Conservation (phyloP, 805 yeast species). For the Cyberlindnera samutprakarnensis region DNA sequence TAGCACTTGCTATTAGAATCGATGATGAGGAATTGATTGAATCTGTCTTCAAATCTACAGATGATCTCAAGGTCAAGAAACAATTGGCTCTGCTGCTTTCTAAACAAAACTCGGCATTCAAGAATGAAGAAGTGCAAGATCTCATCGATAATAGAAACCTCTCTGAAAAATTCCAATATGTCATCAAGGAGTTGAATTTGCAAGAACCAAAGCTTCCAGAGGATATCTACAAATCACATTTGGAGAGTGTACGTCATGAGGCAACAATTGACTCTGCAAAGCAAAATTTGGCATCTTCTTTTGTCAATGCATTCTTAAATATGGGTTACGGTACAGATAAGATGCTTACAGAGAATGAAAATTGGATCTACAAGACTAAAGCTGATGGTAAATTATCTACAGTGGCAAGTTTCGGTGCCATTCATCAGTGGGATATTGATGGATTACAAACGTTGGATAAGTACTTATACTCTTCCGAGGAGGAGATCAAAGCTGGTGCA, state of each 20-base stretch:
- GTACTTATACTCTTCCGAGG: constrained; percentile 77
- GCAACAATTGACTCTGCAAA: constrained; percentile 77
- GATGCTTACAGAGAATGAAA: constrained; percentile 66
- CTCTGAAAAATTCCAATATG: constrained; percentile 70
- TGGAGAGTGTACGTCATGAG: constrained; percentile 63
- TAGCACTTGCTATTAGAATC: constrained; percentile 80
- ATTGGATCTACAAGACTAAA: constrained; percentile 89
- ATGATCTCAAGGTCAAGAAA: constrained; percentile 67
- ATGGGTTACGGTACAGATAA: constrained; percentile 88
- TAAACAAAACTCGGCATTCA: constrained; percentile 77
- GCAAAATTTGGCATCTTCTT: constrained; percentile 91
- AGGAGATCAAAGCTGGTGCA: constrained; percentile 93
- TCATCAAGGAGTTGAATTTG: constrained; percentile 81
- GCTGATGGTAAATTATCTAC: constrained; percentile 88
- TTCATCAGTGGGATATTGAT: constrained; percentile 88
- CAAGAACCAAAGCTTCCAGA: constrained; percentile 90
- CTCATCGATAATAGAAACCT: constrained; percentile 74
- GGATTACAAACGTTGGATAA: constrained; percentile 89
- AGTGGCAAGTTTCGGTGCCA: constrained; percentile 85
- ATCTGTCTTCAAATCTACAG: constrained; percentile 75
- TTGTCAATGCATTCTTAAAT: constrained; percentile 86
- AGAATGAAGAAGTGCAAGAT: constrained; percentile 70
- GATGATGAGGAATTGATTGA: constrained; percentile 74
- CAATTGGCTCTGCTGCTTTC: constrained; percentile 89
- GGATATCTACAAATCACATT: constrained; percentile 86